Evolutionary conservation across 805 yeast genomes (phyloP).

Genomic region (Starmerella tilneyi): DNA sequence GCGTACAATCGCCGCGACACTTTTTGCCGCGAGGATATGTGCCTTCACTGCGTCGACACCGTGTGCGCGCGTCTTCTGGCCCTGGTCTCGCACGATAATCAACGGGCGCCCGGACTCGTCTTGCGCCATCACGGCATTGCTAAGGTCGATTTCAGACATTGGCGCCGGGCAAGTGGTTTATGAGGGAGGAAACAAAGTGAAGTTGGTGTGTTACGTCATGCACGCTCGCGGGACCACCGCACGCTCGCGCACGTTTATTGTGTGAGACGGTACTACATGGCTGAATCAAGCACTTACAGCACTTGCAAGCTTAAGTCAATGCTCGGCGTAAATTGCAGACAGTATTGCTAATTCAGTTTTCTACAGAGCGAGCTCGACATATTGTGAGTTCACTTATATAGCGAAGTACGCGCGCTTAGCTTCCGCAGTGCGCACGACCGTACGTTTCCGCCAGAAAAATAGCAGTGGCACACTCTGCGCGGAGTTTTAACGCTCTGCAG

Average conservation of each 20-base stretch:
- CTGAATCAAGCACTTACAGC: background rate
- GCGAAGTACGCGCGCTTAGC: no score
- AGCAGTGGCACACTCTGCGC: no score
- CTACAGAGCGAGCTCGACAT: no score
- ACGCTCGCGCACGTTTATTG: no score
- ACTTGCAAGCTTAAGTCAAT: background rate
- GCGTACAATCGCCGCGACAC: slow-evolving; percentile 83
- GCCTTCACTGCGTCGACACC: slow-evolving; percentile 70
- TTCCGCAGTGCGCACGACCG: no score
- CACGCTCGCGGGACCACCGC: no score
- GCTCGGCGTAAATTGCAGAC: no score
- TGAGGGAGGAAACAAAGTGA: background rate
- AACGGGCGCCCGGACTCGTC: slow-evolving; percentile 99
- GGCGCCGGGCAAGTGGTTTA: background rate
- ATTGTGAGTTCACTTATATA: no score
- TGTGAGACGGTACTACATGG: no score
- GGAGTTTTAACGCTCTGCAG: no score
- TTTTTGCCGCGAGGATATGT: slow-evolving; percentile 88
- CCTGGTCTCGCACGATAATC: slow-evolving; percentile 86
- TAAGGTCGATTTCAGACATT: slow-evolving; percentile 55
- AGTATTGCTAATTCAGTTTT: no score
- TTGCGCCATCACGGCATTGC: slow-evolving; percentile 97
- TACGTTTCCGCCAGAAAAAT: no score
- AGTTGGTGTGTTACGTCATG: background rate
- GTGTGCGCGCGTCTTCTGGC: slow-evolving; percentile 50